Base-by-base conservation (phyloP, 495 filamentous ascomycete genomes). In the Margaritispora aquatica region DNA sequence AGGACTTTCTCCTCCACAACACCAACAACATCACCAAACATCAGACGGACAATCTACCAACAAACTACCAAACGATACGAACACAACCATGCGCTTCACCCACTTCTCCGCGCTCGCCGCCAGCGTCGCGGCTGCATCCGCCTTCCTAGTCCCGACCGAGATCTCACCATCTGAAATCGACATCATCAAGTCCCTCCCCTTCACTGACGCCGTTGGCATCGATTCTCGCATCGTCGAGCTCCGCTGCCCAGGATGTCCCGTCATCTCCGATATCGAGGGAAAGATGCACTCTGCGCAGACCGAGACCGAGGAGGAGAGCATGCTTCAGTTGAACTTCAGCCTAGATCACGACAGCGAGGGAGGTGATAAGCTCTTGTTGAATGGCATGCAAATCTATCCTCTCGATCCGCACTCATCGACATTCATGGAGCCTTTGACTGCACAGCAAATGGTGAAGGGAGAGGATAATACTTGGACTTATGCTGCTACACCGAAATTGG, bases 311-410 rank as follows among this genome's bases (percentile, higher is more conserved):
- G 58, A 57, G 21, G 62, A 67, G 36, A 65, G 49, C 36, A 29
- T 57, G 3, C 54, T 68, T 17, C 48, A 56, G 34, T 52, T 68
- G 1, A 62, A 68, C 49, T 63, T 68, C 52, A 58, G 27, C 44
- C 15, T 68, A 7, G 24, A 38, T 1, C 66, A 63, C 49, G 57
- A 59, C 11, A 24, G 36, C 20, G n/a, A n/a, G n/a, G 65, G 59
- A 17, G 0, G 7, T 21, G 66, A 64, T 27, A 31, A 24, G 36
- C 57, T 68, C n/a, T 24, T 59, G 19, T 22, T 65, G 22, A 68
- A 68, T 27, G 63, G 60, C 20, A 11, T 59, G 11, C 63, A 63
- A 31, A 56, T 68, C 36, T 68, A 63, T 41, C 66, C 66, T 24
- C 53, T 63, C 27, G 56, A 64, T 21, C 51, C 54, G 0, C n/a